These are phyloP conservation scores for Blumeriella jaapii DNA, from an alignment of 2,329 filamentous ascomycete species.

Conservation along the genomic window DNA sequence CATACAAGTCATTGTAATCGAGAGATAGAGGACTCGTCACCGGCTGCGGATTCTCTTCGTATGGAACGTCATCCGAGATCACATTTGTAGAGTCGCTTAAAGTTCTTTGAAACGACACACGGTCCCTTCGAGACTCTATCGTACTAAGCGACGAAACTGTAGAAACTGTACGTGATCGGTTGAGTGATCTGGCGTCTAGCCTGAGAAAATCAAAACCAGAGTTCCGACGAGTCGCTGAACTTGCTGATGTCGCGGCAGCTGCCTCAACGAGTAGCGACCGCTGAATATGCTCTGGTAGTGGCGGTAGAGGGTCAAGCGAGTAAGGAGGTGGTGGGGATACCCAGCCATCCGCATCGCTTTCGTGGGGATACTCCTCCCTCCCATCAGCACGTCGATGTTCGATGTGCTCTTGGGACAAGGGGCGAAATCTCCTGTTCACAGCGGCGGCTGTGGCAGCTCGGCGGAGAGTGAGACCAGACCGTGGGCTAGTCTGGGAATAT, in stretches of 20 bases:
- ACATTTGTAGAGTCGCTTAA: slow-evolving; percentile 29
- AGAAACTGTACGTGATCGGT: slow-evolving; percentile 21
- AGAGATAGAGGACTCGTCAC: slow-evolving; percentile 24
- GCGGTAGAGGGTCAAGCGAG: slow-evolving; percentile 42
- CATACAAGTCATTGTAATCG: slow-evolving; percentile 26
- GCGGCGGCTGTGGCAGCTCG: slow-evolving; percentile 69
- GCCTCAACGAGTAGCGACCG: slow-evolving; percentile 25
- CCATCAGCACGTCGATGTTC: slow-evolving; percentile 60
- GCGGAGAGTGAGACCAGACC: slow-evolving; percentile 57
- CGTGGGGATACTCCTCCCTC: slow-evolving; percentile 63
- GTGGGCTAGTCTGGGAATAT: slow-evolving; percentile 61
- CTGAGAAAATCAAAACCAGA: slow-evolving; percentile 19
- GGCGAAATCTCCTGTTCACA: slow-evolving; percentile 52
- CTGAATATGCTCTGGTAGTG: slow-evolving; percentile 27
- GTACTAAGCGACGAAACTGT: slow-evolving; percentile 17
- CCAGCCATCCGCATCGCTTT: slow-evolving; percentile 84
- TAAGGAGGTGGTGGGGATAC: slow-evolving; percentile 78
- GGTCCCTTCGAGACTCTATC: slow-evolving; percentile 17
- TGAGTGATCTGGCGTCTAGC: slow-evolving; percentile 15
- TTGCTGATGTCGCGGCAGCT: slow-evolving; percentile 20
- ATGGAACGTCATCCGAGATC: slow-evolving; percentile 16
- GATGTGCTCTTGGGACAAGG: slow-evolving; percentile 41
- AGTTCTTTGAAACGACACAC: slow-evolving; percentile 26
- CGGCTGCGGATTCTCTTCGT: slow-evolving; percentile 24
- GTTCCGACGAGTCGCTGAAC: slow-evolving; percentile 19